Conservation (phyloP, 83 land plant genomes). For the Thuja plicata region DNA sequence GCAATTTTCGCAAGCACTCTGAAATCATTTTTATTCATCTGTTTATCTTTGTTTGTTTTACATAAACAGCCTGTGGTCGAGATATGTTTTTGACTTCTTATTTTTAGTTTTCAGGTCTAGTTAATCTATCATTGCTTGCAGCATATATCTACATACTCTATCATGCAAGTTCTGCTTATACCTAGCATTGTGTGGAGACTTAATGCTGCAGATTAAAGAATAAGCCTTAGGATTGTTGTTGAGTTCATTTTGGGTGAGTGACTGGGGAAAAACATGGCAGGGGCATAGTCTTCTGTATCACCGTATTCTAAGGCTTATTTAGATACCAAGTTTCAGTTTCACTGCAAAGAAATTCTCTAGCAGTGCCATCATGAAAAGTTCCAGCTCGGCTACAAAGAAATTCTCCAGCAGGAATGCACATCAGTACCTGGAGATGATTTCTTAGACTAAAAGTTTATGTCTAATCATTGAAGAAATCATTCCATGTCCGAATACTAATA, state of each 20-base stretch:
- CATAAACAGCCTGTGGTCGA: neutral
- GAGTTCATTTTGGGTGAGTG: neutral
- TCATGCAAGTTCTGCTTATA: neutral
- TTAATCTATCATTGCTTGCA: neutral
- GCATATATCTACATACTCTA: neutral
- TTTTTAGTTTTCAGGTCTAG: neutral
- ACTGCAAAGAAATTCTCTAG: neutral
- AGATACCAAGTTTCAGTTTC: neutral
- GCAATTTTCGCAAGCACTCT: neutral
- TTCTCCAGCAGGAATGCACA: neutral
- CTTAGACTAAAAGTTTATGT: neutral
- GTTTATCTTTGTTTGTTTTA: neutral
- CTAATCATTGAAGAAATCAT: neutral
- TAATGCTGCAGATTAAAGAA: neutral
- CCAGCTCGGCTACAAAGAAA: neutral
- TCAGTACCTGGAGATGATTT: neutral
- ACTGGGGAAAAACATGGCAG: neutral
- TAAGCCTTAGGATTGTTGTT: neutral
- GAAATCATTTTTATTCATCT: neutral
- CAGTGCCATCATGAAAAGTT: neutral
- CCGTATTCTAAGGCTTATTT: neutral
- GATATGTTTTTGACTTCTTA: neutral
- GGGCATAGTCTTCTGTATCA: neutral
- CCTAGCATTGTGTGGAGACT: neutral
- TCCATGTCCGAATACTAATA: neutral